Base-by-base conservation (phyloP, 768 basidiomycete genomes). In the Amanita pseudoporphyria region DNA sequence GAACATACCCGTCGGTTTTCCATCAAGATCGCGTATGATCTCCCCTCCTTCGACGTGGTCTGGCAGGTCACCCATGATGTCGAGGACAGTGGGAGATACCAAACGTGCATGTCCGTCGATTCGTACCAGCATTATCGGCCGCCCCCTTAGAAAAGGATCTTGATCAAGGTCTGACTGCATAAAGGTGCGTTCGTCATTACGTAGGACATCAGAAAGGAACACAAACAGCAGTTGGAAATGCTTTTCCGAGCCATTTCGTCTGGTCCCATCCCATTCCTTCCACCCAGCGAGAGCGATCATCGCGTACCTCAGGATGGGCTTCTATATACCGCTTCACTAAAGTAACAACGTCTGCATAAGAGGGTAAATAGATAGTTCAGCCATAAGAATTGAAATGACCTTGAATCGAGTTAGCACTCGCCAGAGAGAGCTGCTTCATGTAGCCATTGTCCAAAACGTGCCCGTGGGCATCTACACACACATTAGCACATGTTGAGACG, bases 241-340 rank as follows among this genome's bases (percentile, higher is more conserved):
- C 60, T 7, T 69, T 62, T 9, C 68, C 71, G 6, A 72, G 54
- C 87, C 87, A 90, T 51, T 76, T 72, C 1, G 86, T 95, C 64
- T 98, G 92, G 59, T 98, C 89, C 93, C 94, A 98, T 4, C 94
- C 94, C 70, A 85, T 77, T 9, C 91, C 93, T 56, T 82, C 70
- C 36, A 96, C 77, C 89, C 90, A 96, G 5, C 59, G 67, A 3
- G 72, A 66, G 2, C 65, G 68, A 57, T 87, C 74, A 3, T 71
- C 60, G 1, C 67, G 60, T 5, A 84, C 61, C 33, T 80, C 78
- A 0, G 84, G 78, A 46, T 80, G 77, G 1, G 71, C 62, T 3
- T 67, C 58, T 49, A 91, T 74, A 53, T 84, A 82, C 1, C 63
- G 54, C 49, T 79, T 80, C 30, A 92, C 66, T 1, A 73, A 69